Percentiles rank a stretch among this genome's conserved stretches.
Evolutionary conservation across 495 filamentous ascomycete genomes (phyloP).

Genomic region (Penicillium parvum): DNA sequence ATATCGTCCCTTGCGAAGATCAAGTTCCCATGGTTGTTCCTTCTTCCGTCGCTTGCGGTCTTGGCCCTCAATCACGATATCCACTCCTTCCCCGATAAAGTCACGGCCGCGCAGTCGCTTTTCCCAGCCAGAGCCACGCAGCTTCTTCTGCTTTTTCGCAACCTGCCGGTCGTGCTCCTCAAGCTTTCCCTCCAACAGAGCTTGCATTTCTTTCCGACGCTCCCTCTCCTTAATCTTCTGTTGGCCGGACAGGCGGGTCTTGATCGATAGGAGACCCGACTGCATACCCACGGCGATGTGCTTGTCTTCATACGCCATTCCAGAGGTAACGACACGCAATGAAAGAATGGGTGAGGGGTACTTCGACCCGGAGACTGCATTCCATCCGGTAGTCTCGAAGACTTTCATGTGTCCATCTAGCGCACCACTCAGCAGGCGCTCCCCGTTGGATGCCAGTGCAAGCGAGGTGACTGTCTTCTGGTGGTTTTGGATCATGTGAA

Average conservation of each 20-base stretch:
- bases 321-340: slow-evolving; percentile 65
- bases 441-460: slow-evolving; percentile 67
- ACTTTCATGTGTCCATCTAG: slow-evolving; percentile 96
- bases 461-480: slow-evolving; percentile 96
- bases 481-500: slow-evolving; percentile 84
- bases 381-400: slow-evolving; percentile 88
- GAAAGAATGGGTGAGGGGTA: slow-evolving; percentile 88
- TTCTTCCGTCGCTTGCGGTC: slow-evolving; percentile 52
- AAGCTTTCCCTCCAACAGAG: slow-evolving; percentile 70
- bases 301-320: slow-evolving; percentile 65
- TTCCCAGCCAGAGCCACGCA: slow-evolving; percentile 63
- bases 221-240: slow-evolving; percentile 75
- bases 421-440: slow-evolving; percentile 76
- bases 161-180: slow-evolving; percentile 63
- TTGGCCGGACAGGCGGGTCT: slow-evolving; percentile 78
- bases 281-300: slow-evolving; percentile 94
- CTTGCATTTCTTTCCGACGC: slow-evolving; percentile 79
- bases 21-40: slow-evolving; percentile 71
- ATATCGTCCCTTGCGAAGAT: slow-evolving; percentile 76
- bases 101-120: slow-evolving; percentile 71
- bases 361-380: slow-evolving; percentile 85
- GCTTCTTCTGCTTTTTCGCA: slow-evolving; percentile 62
- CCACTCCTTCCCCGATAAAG: slow-evolving; percentile 77
- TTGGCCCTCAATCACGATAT: slow-evolving; percentile 81
- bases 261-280: slow-evolving; percentile 80